Evolutionary conservation across 2,329 filamentous ascomycete species (phyloP), one percentile per base, ranked within the genome.

Genomic region (Trematosphaeria pertusa): DNA sequence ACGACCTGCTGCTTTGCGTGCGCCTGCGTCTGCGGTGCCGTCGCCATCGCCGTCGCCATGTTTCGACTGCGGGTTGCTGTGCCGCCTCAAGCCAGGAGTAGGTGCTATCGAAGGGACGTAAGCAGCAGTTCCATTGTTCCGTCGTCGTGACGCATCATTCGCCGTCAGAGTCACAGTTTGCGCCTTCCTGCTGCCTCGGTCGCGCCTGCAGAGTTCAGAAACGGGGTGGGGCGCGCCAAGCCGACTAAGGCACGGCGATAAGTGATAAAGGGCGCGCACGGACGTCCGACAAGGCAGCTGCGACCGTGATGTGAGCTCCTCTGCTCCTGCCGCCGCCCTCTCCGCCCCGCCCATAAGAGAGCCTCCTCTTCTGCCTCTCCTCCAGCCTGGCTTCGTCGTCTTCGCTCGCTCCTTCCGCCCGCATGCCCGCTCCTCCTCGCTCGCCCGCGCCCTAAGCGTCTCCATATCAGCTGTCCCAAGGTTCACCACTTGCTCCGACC

Each of bases 1-100:
- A 91, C 83, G 70, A 97, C 87, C 82, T 96, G 91, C 78, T 91
- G 86, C 81, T 97, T 97, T 63, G 85, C 73, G 56, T 62, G 52
- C 19, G 55, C 37, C 39, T 54, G 57, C 54, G 40, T 28, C 8
- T 18, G 30, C 7, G 31, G 58, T 42, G 58, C 50, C 24, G 59
- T 53, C 40, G 62, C 59, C 56, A 59, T 59, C 43, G 26, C 50
- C 49, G 55, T 52, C 41, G 42, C 33, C 34, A 43, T 45, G 17
- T 11, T 38, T n/a, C n/a, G n/a, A n/a, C n/a, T n/a, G n/a, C n/a
- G n/a, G n/a, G n/a, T n/a, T n/a, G n/a, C n/a, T n/a, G n/a, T n/a
- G n/a, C n/a, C n/a, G n/a, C n/a, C n/a, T n/a, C 11, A 31, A 17
- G 24, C 22, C 18, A 33, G 26, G 30, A 34, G 33, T 5, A 11